Evolutionary conservation across 176 grass and related monocot species (phyloP), one percentile per base, ranked within the genome.

Genomic region (Dendrocalamus sinicus): DNA sequence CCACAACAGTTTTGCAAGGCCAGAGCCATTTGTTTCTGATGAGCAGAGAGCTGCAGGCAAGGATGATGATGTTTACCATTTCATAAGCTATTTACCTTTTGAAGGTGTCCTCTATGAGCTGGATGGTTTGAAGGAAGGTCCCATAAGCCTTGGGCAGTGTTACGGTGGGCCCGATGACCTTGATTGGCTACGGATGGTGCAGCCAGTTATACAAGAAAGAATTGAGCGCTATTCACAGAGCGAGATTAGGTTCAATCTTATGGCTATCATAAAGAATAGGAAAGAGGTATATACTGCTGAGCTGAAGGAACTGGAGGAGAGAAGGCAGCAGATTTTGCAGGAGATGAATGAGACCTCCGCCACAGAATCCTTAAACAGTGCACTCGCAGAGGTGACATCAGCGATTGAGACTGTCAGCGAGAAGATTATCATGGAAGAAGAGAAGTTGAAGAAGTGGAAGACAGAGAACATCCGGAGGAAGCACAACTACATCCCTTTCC

Each of bases 381-480:
- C 66, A 0, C 86, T 96, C 1, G 80, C 77, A 3, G 92, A 96
- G 88, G 93, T 94, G 76, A 51, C 91, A 16, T 86, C 78, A 6
- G 85, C 87, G 7, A 92, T 96, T 5, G 93, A 96, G 73, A 85
- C 80, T 4, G 51, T 92, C 37, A 86, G 61, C 0, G 93, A 94
- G 82, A 99, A 94, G 90, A 90, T 99, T 30, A 84, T 88, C 74
- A 92, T 94, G 92, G 96, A 99, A 81, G 96, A 94, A 74, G 96
- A 99, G 58, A 99, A 99, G 88, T 99, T 99, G 70, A 99, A 91
- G 77, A 96, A 99, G 84, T 99, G 96, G 96, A 94, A 92, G 78
- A 90, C 54, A 0, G 96, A 99, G 84, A 99, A 99, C 77, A 86
- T 99, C 4, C 65, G 96, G 68, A 92, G 93, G 90, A 99, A 99